Conservation (phyloP, 176 grass and related monocot genomes). For the Themeda triandra region DNA sequence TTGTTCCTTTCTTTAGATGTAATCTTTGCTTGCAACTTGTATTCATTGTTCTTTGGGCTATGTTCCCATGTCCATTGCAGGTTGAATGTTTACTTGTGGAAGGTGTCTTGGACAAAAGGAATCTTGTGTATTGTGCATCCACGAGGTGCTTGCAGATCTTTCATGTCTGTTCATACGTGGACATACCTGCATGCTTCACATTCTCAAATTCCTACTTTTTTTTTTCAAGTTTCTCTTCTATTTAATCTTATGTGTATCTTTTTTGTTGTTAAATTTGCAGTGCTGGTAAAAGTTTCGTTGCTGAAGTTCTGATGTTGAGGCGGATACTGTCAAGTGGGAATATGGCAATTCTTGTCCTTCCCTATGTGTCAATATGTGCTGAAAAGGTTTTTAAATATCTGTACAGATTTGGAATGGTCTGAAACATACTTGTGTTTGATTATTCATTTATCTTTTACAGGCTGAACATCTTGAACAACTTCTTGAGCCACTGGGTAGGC, state of each 20-base stretch:
- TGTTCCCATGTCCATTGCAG: constrained; percentile 38
- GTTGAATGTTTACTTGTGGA: constrained; percentile 86
- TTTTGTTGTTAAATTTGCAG: constrained; percentile 41
- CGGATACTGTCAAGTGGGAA: constrained; percentile 75
- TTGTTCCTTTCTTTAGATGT: too few species aligned
- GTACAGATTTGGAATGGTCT: constrained; percentile 12
- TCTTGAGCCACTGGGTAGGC: constrained; percentile 90
- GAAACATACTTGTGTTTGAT: constrained; percentile 29
- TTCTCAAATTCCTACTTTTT: not conserved
- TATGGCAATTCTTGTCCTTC: constrained; percentile 95
- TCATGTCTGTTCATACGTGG: constrained; percentile 2
- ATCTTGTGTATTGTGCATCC: constrained; percentile 98
- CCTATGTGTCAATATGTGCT: constrained; percentile 90
- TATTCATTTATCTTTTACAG: constrained; percentile 43
- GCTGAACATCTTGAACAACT: constrained; percentile 89
- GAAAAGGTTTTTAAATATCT: constrained; percentile 74
- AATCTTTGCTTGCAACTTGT: not conserved
- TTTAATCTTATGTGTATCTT: not conserved
- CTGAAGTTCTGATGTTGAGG: constrained; percentile 96
- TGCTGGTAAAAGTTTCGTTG: constrained; percentile 98
- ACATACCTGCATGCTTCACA: not conserved
- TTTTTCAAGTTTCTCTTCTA: not conserved
- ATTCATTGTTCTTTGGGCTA: constrained; percentile 11
- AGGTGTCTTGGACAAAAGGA: constrained; percentile 87
- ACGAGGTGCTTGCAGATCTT: constrained; percentile 60